phyloP scores from a whole-genome alignment of 495 filamentous ascomycete species.

The Lichina pygmaea region DNA sequence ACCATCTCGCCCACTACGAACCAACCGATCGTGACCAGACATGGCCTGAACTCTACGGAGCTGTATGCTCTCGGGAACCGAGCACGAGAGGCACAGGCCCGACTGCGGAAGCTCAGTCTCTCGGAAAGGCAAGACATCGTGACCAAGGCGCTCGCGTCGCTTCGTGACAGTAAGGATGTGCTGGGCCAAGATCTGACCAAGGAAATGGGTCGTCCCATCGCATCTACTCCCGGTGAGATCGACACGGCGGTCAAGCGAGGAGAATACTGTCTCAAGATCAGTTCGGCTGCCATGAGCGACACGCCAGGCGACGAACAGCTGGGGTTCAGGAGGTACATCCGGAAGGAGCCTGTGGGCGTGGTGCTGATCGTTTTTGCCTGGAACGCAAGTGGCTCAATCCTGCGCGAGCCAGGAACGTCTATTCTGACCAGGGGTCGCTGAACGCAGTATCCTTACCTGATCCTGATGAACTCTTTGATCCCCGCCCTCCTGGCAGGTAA shows the following conservation, averaged over 20 bases:
- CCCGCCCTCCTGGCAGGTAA: conserved; percentile 73
- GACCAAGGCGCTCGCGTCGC: conserved; percentile 38
- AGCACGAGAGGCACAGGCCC: neutral
- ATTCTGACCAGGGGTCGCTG: neutral
- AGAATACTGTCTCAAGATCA: conserved; percentile 59
- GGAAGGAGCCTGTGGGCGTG: conserved; percentile 61
- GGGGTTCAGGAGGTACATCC: conserved; percentile 72
- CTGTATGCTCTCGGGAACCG: conserved; percentile 15
- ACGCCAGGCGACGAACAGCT: conserved; percentile 55
- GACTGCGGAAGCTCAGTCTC: conserved; percentile 11
- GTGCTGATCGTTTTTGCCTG: conserved; percentile 77
- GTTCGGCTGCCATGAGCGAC: conserved; percentile 39
- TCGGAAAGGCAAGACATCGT: conserved; percentile 48
- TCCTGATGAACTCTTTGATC: conserved; percentile 70
- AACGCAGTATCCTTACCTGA: conserved; percentile 67
- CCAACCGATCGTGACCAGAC: conserved; percentile 44
- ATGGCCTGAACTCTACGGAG: conserved; percentile 26
- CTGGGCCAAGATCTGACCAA: conserved; percentile 64
- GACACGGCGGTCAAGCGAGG: conserved; percentile 55
- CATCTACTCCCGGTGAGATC: conserved; percentile 59
- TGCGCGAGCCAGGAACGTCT: conserved; percentile 1
- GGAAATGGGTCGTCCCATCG: conserved; percentile 84
- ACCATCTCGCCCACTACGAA: conserved; percentile 79
- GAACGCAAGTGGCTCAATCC: conserved; percentile 37
- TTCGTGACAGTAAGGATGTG: conserved; percentile 44